Evolutionary conservation across 345 rosid species (phyloP).

Genomic region (Eucalyptus pauciflora): DNA sequence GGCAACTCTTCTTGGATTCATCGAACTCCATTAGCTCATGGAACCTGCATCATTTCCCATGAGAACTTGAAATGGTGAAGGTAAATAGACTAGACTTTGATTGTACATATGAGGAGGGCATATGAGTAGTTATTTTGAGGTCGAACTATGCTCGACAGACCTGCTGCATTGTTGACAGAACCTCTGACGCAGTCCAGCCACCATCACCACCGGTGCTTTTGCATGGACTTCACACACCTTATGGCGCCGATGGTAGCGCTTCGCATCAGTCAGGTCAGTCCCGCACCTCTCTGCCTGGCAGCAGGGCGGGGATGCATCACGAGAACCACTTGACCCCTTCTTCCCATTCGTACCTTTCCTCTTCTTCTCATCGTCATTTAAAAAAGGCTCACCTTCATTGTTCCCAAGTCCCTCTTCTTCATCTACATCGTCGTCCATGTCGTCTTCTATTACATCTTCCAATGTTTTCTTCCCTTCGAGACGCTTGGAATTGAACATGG

Average conservation of each 20-base stretch:
- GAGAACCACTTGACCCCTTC: slow-evolving; percentile 13
- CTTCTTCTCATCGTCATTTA: slow-evolving; percentile 24
- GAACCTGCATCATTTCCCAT: slow-evolving; percentile 15
- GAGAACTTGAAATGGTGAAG: neutral
- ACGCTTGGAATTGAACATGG: slow-evolving; percentile 20
- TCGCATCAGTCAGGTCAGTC: slow-evolving; percentile 48
- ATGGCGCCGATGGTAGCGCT: slow-evolving; percentile 74
- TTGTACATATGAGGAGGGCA: neutral
- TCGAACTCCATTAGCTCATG: slow-evolving; percentile 69
- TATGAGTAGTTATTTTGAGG: neutral
- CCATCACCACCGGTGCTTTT: slow-evolving; percentile 46
- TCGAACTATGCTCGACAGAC: slow-evolving; percentile 7
- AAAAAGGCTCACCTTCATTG: neutral
- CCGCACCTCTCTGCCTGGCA: slow-evolving; percentile 74
- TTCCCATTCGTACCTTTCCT: slow-evolving; percentile 13
- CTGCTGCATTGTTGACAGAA: slow-evolving; percentile 98
- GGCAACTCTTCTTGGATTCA: slow-evolving; percentile 75
- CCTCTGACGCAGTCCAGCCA: slow-evolving; percentile 59
- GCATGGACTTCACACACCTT: slow-evolving; percentile 85
- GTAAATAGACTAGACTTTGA: neutral
- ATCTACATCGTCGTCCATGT: slow-evolving; percentile 34
- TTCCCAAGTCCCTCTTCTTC: neutral
- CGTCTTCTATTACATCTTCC: slow-evolving; percentile 47
- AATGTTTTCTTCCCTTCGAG: slow-evolving; percentile 20
- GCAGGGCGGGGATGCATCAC: slow-evolving; percentile 20